phyloP scores from a whole-genome alignment of 2,329 filamentous ascomycete genomes.

The Diatrype stigma region DNA sequence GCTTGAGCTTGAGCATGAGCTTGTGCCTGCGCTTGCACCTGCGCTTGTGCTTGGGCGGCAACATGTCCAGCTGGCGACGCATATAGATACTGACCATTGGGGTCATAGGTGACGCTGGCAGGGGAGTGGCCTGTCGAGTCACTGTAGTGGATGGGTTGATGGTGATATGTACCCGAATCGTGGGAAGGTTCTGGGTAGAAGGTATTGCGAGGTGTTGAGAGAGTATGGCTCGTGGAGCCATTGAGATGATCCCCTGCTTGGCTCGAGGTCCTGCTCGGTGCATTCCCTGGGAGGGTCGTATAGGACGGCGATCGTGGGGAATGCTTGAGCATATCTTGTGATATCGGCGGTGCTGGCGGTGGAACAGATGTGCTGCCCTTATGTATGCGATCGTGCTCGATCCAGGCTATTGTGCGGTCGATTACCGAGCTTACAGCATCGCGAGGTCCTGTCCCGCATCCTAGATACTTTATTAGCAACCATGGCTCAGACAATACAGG shows the following conservation, averaged over 20 bases:
- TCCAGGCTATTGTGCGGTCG: slow-evolving; percentile 48
- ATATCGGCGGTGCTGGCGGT: slow-evolving; percentile 12
- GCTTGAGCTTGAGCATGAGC: no score
- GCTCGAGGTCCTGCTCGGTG: slow-evolving; percentile 10
- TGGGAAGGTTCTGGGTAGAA: slow-evolving; percentile 23
- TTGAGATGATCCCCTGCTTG: slow-evolving; percentile 17
- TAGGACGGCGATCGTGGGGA: slow-evolving; percentile 26
- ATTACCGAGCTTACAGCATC: slow-evolving; percentile 45
- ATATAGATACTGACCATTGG: slow-evolving; percentile 24
- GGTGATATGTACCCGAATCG: slow-evolving; percentile 19
- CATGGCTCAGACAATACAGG: no score
- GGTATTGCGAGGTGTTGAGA: slow-evolving; percentile 17
- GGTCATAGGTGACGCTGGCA: slow-evolving; percentile 21
- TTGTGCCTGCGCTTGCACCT: no score
- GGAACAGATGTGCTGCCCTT: slow-evolving; percentile 22
- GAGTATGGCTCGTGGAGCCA: slow-evolving; percentile 17
- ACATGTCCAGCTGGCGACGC: slow-evolving; percentile 22
- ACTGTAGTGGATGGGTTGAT: slow-evolving; percentile 21
- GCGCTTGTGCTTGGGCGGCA: no score
- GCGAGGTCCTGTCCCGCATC: slow-evolving; percentile 39
- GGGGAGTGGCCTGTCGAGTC: slow-evolving; percentile 18
- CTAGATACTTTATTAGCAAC: no score
- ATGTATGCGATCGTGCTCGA: slow-evolving; percentile 45
- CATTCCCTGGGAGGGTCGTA: slow-evolving; percentile 14
- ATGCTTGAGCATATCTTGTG: slow-evolving; percentile 26